A percentile compares a stretch with the other conserved stretches of the same genome.
Conservation (phyloP, 352 stramenopile genomes). For the Plasmopara viticola region DNA sequence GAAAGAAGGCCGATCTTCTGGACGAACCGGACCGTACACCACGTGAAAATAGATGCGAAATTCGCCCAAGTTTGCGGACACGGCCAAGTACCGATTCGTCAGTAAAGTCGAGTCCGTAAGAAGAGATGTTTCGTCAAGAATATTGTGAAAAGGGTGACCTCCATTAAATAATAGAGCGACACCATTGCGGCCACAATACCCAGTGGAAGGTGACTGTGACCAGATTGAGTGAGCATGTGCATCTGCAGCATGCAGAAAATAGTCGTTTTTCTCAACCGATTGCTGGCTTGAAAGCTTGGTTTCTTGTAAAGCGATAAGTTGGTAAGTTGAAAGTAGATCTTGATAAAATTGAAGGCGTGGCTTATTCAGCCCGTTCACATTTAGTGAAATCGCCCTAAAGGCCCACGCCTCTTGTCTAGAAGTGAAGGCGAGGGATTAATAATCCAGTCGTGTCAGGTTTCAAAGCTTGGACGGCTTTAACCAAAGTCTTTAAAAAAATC, state of each 20-base stretch:
- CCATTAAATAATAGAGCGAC: background rate
- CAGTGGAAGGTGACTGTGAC: background rate
- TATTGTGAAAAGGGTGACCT: background rate
- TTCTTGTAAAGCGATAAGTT: constrained; percentile 1
- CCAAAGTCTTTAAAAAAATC: too few species aligned
- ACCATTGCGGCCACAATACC: too few species aligned
- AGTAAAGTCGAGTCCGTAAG: background rate
- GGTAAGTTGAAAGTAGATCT: background rate
- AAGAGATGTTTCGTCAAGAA: background rate
- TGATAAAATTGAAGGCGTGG: background rate
- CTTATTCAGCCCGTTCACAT: constrained; percentile 1
- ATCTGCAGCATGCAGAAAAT: background rate
- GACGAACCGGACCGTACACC: too few species aligned
- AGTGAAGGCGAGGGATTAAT: background rate
- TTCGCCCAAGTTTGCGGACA: background rate
- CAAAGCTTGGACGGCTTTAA: too few species aligned
- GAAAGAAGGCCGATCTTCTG: too few species aligned
- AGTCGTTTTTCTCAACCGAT: background rate
- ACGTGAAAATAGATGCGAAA: too few species aligned
- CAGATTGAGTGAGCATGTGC: background rate
- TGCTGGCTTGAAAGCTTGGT: background rate
- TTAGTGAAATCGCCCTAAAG: constrained; percentile 2
- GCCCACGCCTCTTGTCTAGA: background rate
- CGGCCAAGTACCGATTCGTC: background rate
- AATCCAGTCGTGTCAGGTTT: background rate